Evolutionary conservation across 2,329 filamentous ascomycete species (phyloP).

Genomic region (Aspergillus flavus): DNA sequence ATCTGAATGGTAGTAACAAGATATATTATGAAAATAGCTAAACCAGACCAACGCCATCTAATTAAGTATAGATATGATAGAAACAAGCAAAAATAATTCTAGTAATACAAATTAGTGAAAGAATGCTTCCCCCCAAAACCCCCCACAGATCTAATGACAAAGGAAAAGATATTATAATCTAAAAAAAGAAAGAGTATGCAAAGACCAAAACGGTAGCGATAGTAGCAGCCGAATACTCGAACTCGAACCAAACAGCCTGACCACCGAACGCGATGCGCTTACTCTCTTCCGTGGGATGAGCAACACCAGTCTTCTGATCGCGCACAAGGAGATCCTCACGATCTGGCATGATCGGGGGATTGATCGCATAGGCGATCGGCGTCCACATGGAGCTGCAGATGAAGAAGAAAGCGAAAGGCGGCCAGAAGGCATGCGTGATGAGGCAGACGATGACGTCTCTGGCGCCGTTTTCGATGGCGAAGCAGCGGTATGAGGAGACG

Average conservation of each 20-base stretch:
- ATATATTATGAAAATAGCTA: no score
- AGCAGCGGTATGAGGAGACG: neutral
- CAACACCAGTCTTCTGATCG: neutral
- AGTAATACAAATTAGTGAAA: no score
- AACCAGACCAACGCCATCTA: neutral
- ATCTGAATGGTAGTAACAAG: no score
- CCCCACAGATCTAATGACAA: no score
- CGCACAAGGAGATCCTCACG: neutral
- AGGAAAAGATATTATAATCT: no score
- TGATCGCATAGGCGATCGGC: neutral
- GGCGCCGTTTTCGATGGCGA: neutral
- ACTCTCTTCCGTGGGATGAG: neutral
- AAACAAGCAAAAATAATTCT: no score
- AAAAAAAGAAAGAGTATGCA: neutral
- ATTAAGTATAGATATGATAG: neutral
- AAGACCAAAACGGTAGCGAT: neutral
- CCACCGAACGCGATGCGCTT: neutral
- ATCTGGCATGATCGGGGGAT: neutral
- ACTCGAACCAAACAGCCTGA: neutral
- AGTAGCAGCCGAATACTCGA: neutral
- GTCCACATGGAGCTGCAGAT: neutral
- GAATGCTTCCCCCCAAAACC: no score
- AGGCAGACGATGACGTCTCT: neutral
- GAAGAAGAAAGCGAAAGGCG: neutral
- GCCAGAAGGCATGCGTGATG: neutral